phyloP scores from a whole-genome alignment of 306 rosid genomes.

The Cicer yamashitae region DNA sequence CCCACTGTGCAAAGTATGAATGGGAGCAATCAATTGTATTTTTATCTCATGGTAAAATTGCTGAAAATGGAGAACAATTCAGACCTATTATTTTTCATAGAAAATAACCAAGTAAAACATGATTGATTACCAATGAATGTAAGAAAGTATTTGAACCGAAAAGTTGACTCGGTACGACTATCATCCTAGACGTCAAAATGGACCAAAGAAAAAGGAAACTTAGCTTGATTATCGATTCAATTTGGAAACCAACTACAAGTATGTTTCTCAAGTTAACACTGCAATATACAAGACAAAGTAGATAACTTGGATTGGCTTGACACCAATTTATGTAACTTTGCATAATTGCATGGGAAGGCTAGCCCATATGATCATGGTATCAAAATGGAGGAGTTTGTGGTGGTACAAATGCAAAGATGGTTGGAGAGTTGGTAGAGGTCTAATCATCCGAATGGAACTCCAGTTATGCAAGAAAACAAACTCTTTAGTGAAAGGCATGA shows the following conservation, averaged over 20 bases:
- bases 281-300: no score
- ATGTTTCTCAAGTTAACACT: no score
- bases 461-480: neutral
- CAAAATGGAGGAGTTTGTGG: no score
- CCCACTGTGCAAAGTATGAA: neutral
- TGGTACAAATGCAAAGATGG: neutral
- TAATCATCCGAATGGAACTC: neutral
- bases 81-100: neutral
- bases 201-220: no score
- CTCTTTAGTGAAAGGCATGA: neutral
- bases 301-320: no score
- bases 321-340: no score
- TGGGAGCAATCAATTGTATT: neutral
- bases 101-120: neutral
- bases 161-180: neutral
- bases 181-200: neutral
- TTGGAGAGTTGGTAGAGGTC: no score
- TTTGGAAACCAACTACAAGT: no score
- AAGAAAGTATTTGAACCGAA: neutral
- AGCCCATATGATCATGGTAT: no score
- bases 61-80: neutral
- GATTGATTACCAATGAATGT: neutral
- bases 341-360: no score
- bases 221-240: no score
- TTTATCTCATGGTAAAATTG: neutral